Percentiles rank a stretch among this genome's conserved stretches.
phyloP scores from a whole-genome alignment of 495 filamentous ascomycete species.

The Annulohypoxylon moriforme region DNA sequence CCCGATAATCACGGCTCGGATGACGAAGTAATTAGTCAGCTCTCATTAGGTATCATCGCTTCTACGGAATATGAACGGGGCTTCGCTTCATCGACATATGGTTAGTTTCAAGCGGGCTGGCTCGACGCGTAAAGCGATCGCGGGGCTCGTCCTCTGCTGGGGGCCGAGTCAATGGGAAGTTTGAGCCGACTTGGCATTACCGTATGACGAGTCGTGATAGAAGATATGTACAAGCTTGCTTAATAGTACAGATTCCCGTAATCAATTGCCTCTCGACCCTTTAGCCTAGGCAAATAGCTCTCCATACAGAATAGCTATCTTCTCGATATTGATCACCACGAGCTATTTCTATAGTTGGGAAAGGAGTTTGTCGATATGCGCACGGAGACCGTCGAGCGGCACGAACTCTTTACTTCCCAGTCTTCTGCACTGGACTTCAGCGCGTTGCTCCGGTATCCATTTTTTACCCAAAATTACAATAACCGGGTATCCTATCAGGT shows the following conservation, averaged over 20 bases:
- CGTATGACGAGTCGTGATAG: neutral
- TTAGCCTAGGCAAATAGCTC: neutral
- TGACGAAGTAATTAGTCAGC: neutral
- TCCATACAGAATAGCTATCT: neutral
- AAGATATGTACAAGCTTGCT: neutral
- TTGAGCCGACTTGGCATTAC: neutral
- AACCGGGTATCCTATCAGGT: slow-evolving; percentile 88
- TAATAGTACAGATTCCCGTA: neutral
- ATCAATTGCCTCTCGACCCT: too few relatives aligned
- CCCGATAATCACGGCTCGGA: neutral
- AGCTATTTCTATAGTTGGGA: slow-evolving; percentile 50
- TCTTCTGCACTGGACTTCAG: slow-evolving; percentile 84
- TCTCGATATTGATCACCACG: neutral
- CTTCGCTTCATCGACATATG: neutral
- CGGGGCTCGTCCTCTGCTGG: neutral
- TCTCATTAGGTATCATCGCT: neutral
- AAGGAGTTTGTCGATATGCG: slow-evolving; percentile 56
- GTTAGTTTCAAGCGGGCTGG: neutral
- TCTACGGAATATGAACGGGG: neutral
- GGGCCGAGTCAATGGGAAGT: neutral
- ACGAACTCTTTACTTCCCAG: slow-evolving; percentile 47
- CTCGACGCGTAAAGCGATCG: neutral
- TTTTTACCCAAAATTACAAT: slow-evolving; percentile 79
- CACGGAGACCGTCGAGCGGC: slow-evolving; percentile 43
- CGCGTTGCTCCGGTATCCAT: slow-evolving; percentile 71